phyloP scores from a whole-genome alignment of 805 yeast species.

The Saturnispora hagleri region DNA sequence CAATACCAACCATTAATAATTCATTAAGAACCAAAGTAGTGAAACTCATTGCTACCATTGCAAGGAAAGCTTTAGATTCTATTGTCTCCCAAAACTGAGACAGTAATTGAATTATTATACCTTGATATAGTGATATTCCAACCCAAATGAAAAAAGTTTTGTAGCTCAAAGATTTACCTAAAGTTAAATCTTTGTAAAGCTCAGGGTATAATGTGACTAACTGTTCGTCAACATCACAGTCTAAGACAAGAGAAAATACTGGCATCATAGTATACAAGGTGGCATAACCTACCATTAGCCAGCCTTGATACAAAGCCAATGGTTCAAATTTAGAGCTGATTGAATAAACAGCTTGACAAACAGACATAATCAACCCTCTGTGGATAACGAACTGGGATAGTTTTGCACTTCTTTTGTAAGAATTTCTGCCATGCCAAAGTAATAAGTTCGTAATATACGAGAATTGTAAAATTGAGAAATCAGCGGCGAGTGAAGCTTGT shows the following conservation, averaged over 20 bases:
- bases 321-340: constrained; percentile 86
- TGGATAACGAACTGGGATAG: constrained; percentile 94
- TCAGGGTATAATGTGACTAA: constrained; percentile 90
- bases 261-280: constrained; percentile 98
- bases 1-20: constrained; percentile 86
- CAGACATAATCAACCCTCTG: constrained; percentile 87
- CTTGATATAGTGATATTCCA: constrained; percentile 83
- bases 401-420: constrained; percentile 92
- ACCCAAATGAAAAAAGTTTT: constrained; percentile 90
- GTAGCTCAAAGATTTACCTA: constrained; percentile 79
- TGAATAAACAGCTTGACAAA: constrained; percentile 91
- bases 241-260: constrained; percentile 85
- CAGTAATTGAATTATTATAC: constrained; percentile 71
- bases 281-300: constrained; percentile 97
- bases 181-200: constrained; percentile 82
- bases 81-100: constrained; percentile 72
- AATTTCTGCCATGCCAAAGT: constrained; percentile 97
- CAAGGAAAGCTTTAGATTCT: constrained; percentile 40
- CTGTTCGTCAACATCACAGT: constrained; percentile 83
- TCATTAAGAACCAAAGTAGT: constrained; percentile 77
- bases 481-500: constrained; percentile 96
- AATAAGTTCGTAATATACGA: constrained; percentile 78
- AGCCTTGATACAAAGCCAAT: constrained; percentile 87
- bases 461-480: constrained; percentile 87
- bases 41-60: constrained; percentile 82